These are phyloP conservation scores for Gonium pectorale DNA, from an alignment of 139 green algal species.

Conservation along the genomic window DNA sequence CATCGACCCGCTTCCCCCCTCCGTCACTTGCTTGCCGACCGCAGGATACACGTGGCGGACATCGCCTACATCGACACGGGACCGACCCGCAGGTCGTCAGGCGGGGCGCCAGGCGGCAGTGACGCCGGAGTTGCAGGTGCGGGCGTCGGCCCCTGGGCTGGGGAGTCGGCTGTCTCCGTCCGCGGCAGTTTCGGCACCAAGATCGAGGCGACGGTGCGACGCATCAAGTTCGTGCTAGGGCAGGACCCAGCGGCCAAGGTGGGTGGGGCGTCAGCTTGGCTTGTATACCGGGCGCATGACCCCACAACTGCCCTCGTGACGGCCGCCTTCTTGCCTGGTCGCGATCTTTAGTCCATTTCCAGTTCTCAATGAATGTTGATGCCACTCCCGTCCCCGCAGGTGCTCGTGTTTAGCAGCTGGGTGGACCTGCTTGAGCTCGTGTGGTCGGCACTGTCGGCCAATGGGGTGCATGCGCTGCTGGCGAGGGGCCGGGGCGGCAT, in stretches of 20 bases:
- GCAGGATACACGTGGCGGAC: constrained; percentile 58
- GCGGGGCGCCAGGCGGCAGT: neutral
- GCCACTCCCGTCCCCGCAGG: neutral
- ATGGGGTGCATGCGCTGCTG: constrained; percentile 64
- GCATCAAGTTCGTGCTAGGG: constrained; percentile 68
- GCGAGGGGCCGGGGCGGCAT: constrained; percentile 60
- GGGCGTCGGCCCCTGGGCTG: neutral
- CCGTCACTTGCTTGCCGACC: too few species aligned
- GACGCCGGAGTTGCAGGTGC: neutral
- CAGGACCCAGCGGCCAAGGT: constrained; percentile 56
- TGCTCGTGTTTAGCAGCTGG: constrained; percentile 68
- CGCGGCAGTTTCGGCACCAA: constrained; percentile 87
- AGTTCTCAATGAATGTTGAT: too few species aligned
- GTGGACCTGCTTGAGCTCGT: constrained; percentile 86
- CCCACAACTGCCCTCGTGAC: too few species aligned
- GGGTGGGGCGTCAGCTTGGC: too few species aligned
- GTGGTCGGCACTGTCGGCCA: constrained; percentile 67
- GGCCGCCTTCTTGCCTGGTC: too few species aligned
- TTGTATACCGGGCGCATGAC: too few species aligned
- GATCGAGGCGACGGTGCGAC: constrained; percentile 83
- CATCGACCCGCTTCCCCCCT: too few species aligned
- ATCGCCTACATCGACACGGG: constrained; percentile 72
- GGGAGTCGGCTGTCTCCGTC: constrained; percentile 51
- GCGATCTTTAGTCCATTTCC: too few species aligned
- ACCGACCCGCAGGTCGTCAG: neutral